Conservation (phyloP, 2,329 filamentous ascomycete species). For the Epichloe uncinata region DNA sequence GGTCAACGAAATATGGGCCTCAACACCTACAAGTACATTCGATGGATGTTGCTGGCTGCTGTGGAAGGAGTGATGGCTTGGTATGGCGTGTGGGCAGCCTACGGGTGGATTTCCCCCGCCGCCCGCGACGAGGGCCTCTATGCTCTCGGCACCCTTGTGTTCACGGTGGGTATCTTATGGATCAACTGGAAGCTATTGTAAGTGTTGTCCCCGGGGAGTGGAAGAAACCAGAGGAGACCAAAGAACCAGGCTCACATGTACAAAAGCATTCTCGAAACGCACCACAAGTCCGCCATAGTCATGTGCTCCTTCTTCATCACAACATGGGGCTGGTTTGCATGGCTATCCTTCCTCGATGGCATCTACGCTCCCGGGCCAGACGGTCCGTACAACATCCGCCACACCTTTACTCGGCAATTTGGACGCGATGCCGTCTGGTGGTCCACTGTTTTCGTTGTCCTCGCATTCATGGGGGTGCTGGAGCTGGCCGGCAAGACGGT, state of each 20-base stretch:
- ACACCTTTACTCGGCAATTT: slow-evolving; percentile 52
- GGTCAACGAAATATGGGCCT: slow-evolving; percentile 63
- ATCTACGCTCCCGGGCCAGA: slow-evolving; percentile 43
- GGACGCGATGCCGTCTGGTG: slow-evolving; percentile 64
- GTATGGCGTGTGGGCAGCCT: slow-evolving; percentile 46
- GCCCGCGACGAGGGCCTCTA: slow-evolving; percentile 57
- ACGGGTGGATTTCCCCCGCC: slow-evolving; percentile 31
- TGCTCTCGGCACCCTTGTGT: slow-evolving; percentile 60
- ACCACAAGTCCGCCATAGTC: slow-evolving; percentile 58
- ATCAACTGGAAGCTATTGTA: slow-evolving; percentile 67
- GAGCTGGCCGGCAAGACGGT: slow-evolving; percentile 47
- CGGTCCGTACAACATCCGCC: slow-evolving; percentile 51
- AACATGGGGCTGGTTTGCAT: slow-evolving; percentile 53
- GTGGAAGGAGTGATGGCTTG: slow-evolving; percentile 62
- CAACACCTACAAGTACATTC: slow-evolving; percentile 58
- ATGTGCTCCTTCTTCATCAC: slow-evolving; percentile 45
- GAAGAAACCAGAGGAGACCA: background rate
- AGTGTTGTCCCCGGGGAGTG: slow-evolving; percentile 18
- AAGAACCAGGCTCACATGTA: background rate
- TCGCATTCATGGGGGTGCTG: slow-evolving; percentile 46
- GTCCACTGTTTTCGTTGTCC: slow-evolving; percentile 51
- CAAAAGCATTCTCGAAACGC: slow-evolving; percentile 54
- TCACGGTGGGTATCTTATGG: slow-evolving; percentile 55
- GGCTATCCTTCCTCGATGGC: slow-evolving; percentile 59
- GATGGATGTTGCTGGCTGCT: slow-evolving; percentile 66